Conservation (phyloP, 306 rosid genomes). For the Sphenostylis stenocarpa region DNA sequence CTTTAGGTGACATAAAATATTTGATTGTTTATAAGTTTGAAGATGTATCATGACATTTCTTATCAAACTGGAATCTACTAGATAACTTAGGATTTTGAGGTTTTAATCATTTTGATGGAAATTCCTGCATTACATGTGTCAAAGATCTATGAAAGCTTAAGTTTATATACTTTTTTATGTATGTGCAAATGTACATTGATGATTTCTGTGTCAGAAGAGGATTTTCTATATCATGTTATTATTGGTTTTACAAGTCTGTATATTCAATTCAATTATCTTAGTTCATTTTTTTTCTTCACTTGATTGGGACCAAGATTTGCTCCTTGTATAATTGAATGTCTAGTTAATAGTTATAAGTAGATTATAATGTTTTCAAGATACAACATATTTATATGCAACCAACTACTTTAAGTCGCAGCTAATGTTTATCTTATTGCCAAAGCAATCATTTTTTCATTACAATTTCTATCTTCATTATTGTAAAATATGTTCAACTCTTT, state of each 20-base stretch:
- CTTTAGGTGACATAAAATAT: slow-evolving; percentile 59
- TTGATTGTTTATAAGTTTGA: slow-evolving; percentile 19
- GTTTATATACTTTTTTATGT: neutral
- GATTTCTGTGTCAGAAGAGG: neutral
- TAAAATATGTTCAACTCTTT: slow-evolving; percentile 1
- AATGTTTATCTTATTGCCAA: neutral
- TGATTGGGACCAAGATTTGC: slow-evolving; percentile 17
- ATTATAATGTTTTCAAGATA: neutral
- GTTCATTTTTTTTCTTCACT: neutral
- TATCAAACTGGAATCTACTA: neutral
- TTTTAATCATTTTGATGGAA: slow-evolving; percentile 21
- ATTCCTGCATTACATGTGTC: neutral
- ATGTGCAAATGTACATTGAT: neutral
- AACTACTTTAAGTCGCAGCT: neutral
- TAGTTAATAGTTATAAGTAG: neutral
- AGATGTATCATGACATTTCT: slow-evolving; percentile 4
- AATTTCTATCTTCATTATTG: slow-evolving; percentile 3
- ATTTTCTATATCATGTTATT: neutral
- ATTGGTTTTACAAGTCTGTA: neutral
- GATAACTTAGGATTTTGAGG: neutral
- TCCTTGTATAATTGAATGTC: slow-evolving; percentile 1
- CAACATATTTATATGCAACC: neutral
- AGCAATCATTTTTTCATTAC: slow-evolving; percentile 23
- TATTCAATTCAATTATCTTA: neutral
- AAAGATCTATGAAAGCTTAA: neutral